Percentiles rank a stretch among this genome's conserved stretches.
These are phyloP conservation scores for Tuber magnatum DNA, from an alignment of 495 filamentous ascomycete genomes.

Conservation along the genomic window DNA sequence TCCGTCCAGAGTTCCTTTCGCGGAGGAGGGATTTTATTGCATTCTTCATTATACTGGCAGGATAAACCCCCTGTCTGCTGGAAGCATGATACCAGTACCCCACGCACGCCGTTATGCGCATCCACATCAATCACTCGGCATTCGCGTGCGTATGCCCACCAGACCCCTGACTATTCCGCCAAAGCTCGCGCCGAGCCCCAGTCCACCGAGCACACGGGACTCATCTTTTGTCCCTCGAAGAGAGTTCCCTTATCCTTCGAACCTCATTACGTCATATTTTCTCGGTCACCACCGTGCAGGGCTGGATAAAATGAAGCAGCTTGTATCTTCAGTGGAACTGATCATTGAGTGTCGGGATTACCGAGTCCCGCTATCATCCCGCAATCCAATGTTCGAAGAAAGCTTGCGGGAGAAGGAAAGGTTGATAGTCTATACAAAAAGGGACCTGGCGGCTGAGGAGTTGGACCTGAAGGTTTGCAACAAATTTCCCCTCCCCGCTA, in stretches of 20 bases:
- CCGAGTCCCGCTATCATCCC: constrained; percentile 74
- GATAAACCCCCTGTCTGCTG: not conserved
- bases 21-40: not conserved
- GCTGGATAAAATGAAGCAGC: constrained; percentile 74
- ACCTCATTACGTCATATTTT: constrained; percentile 84
- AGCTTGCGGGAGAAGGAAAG: constrained; percentile 59
- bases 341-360: constrained; percentile 94
- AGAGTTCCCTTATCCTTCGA: constrained; percentile 59
- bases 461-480: constrained; percentile 31
- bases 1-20: not conserved
- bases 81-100: not conserved
- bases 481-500: constrained; percentile 1
- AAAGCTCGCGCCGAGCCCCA: not conserved
- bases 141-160: not conserved
- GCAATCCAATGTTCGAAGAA: constrained; percentile 86
- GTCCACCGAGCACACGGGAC: not conserved
- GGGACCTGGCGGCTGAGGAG: constrained; percentile 56
- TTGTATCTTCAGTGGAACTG: constrained; percentile 73
- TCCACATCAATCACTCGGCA: not conserved
- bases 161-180: not conserved
- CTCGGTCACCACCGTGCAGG: constrained; percentile 88
- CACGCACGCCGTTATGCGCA: not conserved
- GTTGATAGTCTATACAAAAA: constrained; percentile 85
- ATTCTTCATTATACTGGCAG: not conserved
- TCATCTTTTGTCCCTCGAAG: constrained; percentile 62